phyloP scores from a whole-genome alignment of 257 asterid genomes.

The Nicotiana knightiana region DNA sequence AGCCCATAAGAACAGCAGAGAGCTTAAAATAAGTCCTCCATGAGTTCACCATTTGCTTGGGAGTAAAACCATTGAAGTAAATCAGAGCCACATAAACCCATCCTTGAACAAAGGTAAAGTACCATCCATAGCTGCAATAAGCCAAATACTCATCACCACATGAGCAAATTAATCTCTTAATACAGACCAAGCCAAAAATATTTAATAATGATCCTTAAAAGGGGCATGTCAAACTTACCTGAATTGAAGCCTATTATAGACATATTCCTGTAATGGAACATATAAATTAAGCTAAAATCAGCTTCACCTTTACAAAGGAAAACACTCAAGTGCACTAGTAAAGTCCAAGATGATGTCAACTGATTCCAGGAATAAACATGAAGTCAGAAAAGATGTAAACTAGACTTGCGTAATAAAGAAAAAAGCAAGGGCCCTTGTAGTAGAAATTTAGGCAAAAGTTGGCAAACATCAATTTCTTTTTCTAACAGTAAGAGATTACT shows the following conservation, averaged over 20 bases:
- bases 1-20: slow-evolving; percentile 90
- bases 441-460: neutral
- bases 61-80: slow-evolving; percentile 69
- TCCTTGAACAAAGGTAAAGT: slow-evolving; percentile 92
- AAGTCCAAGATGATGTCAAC: neutral
- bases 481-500: neutral
- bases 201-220: neutral
- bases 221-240: slow-evolving; percentile 43
- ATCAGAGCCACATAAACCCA: slow-evolving; percentile 77
- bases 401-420: neutral
- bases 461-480: neutral
- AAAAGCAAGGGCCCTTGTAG: neutral
- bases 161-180: neutral
- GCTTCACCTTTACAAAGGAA: neutral
- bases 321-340: neutral
- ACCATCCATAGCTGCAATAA: slow-evolving; percentile 85
- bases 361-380: neutral
- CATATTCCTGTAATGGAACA: slow-evolving; percentile 69
- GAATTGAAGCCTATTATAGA: slow-evolving; percentile 88
- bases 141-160: neutral
- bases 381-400: neutral
- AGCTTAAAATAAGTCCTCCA: slow-evolving; percentile 88
- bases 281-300: neutral
- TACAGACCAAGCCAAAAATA: neutral
- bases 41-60: slow-evolving; percentile 90